Base-by-base conservation (phyloP, 345 rosid species). In the Iberis pinnata region DNA sequence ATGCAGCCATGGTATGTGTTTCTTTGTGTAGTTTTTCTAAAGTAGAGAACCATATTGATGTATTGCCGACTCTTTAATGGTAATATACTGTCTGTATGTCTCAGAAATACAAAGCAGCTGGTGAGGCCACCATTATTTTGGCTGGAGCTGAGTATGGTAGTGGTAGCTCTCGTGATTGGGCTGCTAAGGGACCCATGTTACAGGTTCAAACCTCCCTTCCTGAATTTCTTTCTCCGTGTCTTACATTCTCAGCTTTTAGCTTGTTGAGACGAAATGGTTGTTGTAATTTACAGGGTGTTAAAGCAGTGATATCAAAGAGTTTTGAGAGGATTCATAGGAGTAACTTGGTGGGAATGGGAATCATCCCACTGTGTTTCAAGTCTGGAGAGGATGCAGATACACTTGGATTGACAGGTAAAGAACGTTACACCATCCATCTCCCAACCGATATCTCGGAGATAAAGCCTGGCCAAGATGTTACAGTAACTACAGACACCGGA, bases 101-200 rank as follows among this genome's bases (percentile, higher is more conserved):
- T 49, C 87, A 81, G 96, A 84, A 72, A 68, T 88, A 82, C 85
- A 82, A 76, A 73, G n/a, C n/a, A 75, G 68, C 29, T 84, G 82
- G 58, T 89, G 89, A 26, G 80, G 68, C 0, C 43, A 88, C 88
- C 18, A 56, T 84, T 38, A 80, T 88, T 53, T 73, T 88, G 79
- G 95, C 92, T 22, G 92, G 97, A 57, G 87, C 89, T 9, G 97
- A 88, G 75, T 88, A 85, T 65, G 97, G 95, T 46, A 80, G 95
- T 68, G 97, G 97, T 68, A 88, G 97, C 71, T 88, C 97, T 61
- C 90, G 95, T n/a, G 97, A 85, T 62, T 88, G 97, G 97, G 97
- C 97, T 68, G 97, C 97, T 24, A 88, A 88, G 84, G 97, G 97
- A 64, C 95, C 97, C 29, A 83, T 75, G 85, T 76, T 85, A 58